These are phyloP conservation scores for Helianthus tuberosus DNA, from an alignment of 129 eudicot genomes.

Conservation along the genomic window DNA sequence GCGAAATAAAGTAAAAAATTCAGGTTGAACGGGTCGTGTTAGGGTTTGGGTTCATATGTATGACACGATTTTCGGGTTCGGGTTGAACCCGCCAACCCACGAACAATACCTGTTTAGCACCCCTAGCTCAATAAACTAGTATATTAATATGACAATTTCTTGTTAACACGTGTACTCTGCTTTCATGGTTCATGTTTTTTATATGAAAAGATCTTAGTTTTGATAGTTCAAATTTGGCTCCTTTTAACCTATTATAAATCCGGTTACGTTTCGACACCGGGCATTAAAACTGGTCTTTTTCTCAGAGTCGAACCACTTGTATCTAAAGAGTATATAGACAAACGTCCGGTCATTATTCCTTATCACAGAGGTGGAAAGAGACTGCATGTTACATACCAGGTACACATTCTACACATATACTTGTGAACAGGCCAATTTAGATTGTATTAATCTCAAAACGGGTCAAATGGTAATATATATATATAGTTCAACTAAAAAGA, in stretches of 20 bases:
- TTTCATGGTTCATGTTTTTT: neutral
- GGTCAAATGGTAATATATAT: neutral
- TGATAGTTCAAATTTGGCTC: neutral
- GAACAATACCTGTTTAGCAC: too few species aligned
- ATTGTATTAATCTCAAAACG: neutral
- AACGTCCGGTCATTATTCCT: constrained; percentile 82
- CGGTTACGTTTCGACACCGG: constrained; percentile 11
- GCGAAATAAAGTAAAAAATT: too few species aligned
- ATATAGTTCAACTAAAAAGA: neutral
- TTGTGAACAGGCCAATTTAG: neutral
- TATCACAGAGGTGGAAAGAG: constrained; percentile 98
- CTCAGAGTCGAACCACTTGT: constrained; percentile 91
- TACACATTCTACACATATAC: constrained; percentile 27
- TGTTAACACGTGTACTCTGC: neutral
- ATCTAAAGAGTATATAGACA: constrained; percentile 62
- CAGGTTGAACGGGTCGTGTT: too few species aligned
- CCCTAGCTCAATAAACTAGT: neutral
- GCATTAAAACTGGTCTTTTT: constrained; percentile 15
- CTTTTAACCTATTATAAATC: neutral
- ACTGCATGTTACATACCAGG: constrained; percentile 85
- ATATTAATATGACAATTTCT: neutral
- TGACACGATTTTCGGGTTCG: too few species aligned
- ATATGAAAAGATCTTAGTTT: neutral
- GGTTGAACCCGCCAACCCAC: too few species aligned
- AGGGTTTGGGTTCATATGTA: too few species aligned